These are phyloP conservation scores for Penicillium nucicola DNA, from an alignment of 495 filamentous ascomycete species.

Conservation along the genomic window DNA sequence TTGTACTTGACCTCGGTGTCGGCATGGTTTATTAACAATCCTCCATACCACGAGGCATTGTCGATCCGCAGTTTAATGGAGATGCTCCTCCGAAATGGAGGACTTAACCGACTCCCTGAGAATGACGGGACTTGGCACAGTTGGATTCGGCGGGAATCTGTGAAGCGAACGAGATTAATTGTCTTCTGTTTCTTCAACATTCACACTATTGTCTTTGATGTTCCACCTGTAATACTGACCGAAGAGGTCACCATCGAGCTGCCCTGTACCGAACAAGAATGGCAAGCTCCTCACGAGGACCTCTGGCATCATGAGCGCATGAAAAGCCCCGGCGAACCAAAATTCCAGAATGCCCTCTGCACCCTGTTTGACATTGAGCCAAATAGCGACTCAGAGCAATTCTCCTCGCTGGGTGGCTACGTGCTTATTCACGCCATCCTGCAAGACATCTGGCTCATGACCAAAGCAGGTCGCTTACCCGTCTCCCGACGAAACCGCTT, in stretches of 20 bases:
- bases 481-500: slow-evolving; percentile 45
- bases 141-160: slow-evolving; percentile 48
- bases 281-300: slow-evolving; percentile 26
- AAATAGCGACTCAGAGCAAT: slow-evolving; percentile 21
- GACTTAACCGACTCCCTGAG: slow-evolving; percentile 31
- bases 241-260: slow-evolving; percentile 61
- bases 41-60: slow-evolving; percentile 32
- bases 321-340: slow-evolving; percentile 26
- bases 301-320: slow-evolving; percentile 30
- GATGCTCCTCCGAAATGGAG: slow-evolving; percentile 31
- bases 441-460: slow-evolving; percentile 66
- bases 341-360: slow-evolving; percentile 33
- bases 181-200: slow-evolving; percentile 50
- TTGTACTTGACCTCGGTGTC: slow-evolving; percentile 34
- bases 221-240: slow-evolving; percentile 53
- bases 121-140: slow-evolving; percentile 39
- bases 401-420: slow-evolving; percentile 63
- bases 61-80: slow-evolving; percentile 36
- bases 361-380: slow-evolving; percentile 28
- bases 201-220: slow-evolving; percentile 48
- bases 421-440: slow-evolving; percentile 66
- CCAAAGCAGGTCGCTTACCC: slow-evolving; percentile 50
- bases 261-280: slow-evolving; percentile 48
- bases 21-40: slow-evolving; percentile 35
- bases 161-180: slow-evolving; percentile 45